Percentiles rank a stretch among this genome's conserved stretches.
Evolutionary conservation across 164 flowering plant species (phyloP).

Genomic region (Saururus chinensis): DNA sequence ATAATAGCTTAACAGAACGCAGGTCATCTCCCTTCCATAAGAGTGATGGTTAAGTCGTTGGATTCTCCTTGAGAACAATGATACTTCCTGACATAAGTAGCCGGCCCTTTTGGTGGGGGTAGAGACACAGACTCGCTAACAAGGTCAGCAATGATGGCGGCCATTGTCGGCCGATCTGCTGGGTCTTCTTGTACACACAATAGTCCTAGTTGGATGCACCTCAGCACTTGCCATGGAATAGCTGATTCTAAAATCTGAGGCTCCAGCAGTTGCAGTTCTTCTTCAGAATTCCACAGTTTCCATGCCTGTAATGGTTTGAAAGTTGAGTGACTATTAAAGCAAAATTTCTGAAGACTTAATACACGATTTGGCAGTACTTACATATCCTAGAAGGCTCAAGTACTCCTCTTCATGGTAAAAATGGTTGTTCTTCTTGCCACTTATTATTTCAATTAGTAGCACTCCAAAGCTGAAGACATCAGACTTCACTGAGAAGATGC

Average conservation of each 20-base stretch:
- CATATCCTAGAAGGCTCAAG: neutral
- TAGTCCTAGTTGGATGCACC: conserved; percentile 6
- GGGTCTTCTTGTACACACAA: conserved; percentile 8
- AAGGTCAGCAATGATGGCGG: neutral
- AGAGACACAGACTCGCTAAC: neutral
- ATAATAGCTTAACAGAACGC: neutral
- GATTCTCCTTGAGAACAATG: neutral
- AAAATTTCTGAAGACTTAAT: too few species aligned
- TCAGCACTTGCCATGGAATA: neutral
- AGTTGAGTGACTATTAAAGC: neutral
- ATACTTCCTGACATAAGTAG: conserved; percentile 1
- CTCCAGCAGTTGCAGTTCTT: conserved; percentile 1
- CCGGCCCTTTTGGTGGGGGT: conserved; percentile 1
- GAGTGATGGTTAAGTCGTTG: neutral
- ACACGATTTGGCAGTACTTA: neutral
- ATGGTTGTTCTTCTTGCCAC: conserved; percentile 2
- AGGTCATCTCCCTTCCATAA: neutral
- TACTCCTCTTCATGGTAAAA: neutral
- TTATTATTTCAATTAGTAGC: neutral
- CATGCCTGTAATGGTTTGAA: neutral
- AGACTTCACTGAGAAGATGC: conserved; percentile 5
- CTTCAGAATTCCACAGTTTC: conserved; percentile 2
- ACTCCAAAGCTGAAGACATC: conserved; percentile 7
- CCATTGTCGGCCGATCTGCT: conserved; percentile 5
- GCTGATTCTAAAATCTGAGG: neutral